Percentiles rank a stretch among this genome's conserved stretches.
These are phyloP conservation scores for Lentinula sp. DNA, from an alignment of 768 basidiomycete species.

Conservation along the genomic window DNA sequence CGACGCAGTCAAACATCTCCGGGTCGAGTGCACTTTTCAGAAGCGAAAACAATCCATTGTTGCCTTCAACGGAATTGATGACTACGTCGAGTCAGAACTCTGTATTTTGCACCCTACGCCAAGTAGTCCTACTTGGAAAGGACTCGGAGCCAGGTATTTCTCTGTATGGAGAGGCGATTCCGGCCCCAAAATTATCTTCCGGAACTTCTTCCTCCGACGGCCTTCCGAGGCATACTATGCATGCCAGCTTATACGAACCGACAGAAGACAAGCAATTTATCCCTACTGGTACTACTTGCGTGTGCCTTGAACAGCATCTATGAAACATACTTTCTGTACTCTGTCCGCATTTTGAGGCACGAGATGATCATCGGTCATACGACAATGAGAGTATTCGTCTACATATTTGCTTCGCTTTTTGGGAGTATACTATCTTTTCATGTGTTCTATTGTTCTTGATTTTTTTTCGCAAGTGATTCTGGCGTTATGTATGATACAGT, in stretches of 20 bases:
- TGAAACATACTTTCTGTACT: too few species aligned
- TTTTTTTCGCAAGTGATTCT: too few species aligned
- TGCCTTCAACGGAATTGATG: neutral
- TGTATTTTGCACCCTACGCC: neutral
- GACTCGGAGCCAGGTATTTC: neutral
- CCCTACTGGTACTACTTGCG: too few species aligned
- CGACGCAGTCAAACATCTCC: neutral
- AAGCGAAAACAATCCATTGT: neutral
- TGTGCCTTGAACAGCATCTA: too few species aligned
- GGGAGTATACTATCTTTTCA: too few species aligned
- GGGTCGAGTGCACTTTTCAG: neutral
- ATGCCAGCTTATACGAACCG: neutral
- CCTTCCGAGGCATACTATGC: neutral
- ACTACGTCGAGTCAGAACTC: neutral
- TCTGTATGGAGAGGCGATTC: neutral
- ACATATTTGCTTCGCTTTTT: too few species aligned
- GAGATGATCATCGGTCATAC: too few species aligned
- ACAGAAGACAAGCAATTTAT: neutral
- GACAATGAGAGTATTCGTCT: too few species aligned
- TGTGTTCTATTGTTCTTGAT: too few species aligned
- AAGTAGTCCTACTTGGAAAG: neutral
- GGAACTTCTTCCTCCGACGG: neutral
- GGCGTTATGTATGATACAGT: too few species aligned
- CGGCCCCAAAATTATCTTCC: neutral
- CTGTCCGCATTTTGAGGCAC: too few species aligned